Evolutionary conservation across 139 green algal genomes (phyloP).

Genomic region (Auxenochlorella pyrenoidosa): DNA sequence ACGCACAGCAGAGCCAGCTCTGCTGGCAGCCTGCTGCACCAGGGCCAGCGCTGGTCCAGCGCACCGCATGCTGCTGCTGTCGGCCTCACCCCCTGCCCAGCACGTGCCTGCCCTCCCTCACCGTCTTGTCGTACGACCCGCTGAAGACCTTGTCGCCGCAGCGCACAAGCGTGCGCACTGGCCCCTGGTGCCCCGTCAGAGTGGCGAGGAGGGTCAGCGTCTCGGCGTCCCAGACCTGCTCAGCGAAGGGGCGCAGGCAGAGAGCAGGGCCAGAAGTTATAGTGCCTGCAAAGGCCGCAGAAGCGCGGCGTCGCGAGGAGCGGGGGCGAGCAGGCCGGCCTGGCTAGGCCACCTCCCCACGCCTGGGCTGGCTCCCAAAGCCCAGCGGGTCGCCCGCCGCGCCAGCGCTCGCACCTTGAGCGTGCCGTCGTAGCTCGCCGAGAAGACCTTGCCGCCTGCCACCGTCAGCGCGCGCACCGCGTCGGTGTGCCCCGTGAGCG

Average conservation of each 20-base stretch:
- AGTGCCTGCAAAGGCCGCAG: too few relatives aligned
- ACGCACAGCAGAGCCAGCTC: too few relatives aligned
- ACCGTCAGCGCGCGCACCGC: constrained; percentile 87
- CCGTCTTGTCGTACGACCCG: constrained; percentile 91
- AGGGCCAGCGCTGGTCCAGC: too few relatives aligned
- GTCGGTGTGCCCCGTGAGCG: constrained; percentile 86
- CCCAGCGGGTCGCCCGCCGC: neutral
- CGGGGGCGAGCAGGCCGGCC: neutral
- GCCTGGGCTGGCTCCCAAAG: neutral
- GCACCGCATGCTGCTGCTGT: too few relatives aligned
- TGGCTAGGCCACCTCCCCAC: too few relatives aligned
- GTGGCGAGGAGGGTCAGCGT: constrained; percentile 77
- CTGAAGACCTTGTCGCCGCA: constrained; percentile 79
- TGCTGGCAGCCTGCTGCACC: too few relatives aligned
- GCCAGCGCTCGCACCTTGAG: constrained; percentile 62
- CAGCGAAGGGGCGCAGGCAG: too few relatives aligned
- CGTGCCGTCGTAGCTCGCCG: constrained; percentile 90
- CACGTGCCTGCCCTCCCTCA: constrained; percentile 39
- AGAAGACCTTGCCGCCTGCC: constrained; percentile 79
- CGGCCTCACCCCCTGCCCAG: too few relatives aligned
- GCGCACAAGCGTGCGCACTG: constrained; percentile 87
- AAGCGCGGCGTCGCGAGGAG: too few relatives aligned
- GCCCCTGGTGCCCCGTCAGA: constrained; percentile 84
- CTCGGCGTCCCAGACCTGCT: constrained; percentile 86
- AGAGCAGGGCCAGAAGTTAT: too few relatives aligned